phyloP scores from a whole-genome alignment of 2,329 filamentous ascomycete species.

The Cladosporium sp. region DNA sequence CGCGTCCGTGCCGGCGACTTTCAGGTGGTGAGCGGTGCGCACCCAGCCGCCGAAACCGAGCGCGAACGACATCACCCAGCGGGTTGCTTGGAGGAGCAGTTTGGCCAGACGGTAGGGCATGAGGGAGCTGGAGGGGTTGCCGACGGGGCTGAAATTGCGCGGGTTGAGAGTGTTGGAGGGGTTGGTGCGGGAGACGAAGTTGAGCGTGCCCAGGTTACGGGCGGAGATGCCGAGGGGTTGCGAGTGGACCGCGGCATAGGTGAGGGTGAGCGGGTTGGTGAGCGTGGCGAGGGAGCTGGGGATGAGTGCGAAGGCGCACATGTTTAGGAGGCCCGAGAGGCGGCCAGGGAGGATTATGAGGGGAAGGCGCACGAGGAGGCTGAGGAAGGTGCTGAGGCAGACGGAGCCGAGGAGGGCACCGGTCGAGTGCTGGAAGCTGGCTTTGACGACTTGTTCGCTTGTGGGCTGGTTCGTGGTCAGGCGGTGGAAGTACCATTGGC shows the following conservation, averaged over 20 bases:
- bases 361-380: slow-evolving; percentile 77
- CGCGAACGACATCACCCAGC: slow-evolving; percentile 84
- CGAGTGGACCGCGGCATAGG: slow-evolving; percentile 91
- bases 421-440: slow-evolving; percentile 74
- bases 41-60: slow-evolving; percentile 98
- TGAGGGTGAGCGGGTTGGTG: slow-evolving; percentile 87
- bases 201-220: slow-evolving; percentile 74
- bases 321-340: slow-evolving; percentile 63
- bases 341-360: slow-evolving; percentile 77
- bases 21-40: slow-evolving; percentile 76
- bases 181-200: slow-evolving; percentile 68
- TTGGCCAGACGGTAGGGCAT: slow-evolving; percentile 88
- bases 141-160: slow-evolving; percentile 24
- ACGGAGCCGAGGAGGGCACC: slow-evolving; percentile 91
- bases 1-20: slow-evolving; percentile 46
- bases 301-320: slow-evolving; percentile 73
- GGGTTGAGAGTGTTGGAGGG: slow-evolving; percentile 63
- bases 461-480: slow-evolving; percentile 73
- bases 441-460: slow-evolving; percentile 75
- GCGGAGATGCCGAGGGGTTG: slow-evolving; percentile 75
- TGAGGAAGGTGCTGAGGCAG: slow-evolving; percentile 78
- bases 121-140: slow-evolving; percentile 47
- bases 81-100: slow-evolving; percentile 82
- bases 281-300: slow-evolving; percentile 81
- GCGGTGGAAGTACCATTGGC: slow-evolving; percentile 98